Conservation (phyloP, 371 early-diverging fungal species). For the Parasitella parasitica region DNA sequence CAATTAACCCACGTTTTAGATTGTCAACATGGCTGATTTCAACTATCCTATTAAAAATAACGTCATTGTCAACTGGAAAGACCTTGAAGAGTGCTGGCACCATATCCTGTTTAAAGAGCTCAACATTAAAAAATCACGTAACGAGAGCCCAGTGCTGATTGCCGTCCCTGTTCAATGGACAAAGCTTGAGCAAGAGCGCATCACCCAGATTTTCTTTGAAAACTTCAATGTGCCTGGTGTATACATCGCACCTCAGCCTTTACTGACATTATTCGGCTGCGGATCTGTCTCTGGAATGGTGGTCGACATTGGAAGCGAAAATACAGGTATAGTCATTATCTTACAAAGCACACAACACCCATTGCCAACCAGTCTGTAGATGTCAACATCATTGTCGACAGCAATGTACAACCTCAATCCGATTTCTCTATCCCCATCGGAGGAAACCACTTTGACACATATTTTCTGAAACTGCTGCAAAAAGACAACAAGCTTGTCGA, state of each 20-base stretch:
- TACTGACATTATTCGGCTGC: constrained; percentile 80
- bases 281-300: constrained; percentile 79
- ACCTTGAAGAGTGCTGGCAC: constrained; percentile 71
- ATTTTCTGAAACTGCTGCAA: constrained; percentile 59
- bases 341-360: too few species aligned
- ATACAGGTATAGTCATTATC: constrained; percentile 50
- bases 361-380: too few species aligned
- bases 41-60: constrained; percentile 64
- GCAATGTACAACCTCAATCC: constrained; percentile 58
- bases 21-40: constrained; percentile 37
- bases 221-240: constrained; percentile 87
- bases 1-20: constrained; percentile 15
- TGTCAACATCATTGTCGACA: constrained; percentile 74
- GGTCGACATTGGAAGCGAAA: constrained; percentile 86
- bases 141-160: constrained; percentile 77
- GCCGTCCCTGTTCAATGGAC: constrained; percentile 82
- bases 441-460: constrained; percentile 64
- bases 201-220: constrained; percentile 90
- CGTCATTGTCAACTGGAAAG: constrained; percentile 74
- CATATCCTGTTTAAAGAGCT: constrained; percentile 79
- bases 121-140: constrained; percentile 70
- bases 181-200: constrained; percentile 78
- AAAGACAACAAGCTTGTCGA: constrained; percentile 55
- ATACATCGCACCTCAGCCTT: constrained; percentile 79
- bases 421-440: constrained; percentile 66